Evolutionary conservation across 805 yeast genomes (phyloP).

Genomic region (Saccharomycopsis sp.): DNA sequence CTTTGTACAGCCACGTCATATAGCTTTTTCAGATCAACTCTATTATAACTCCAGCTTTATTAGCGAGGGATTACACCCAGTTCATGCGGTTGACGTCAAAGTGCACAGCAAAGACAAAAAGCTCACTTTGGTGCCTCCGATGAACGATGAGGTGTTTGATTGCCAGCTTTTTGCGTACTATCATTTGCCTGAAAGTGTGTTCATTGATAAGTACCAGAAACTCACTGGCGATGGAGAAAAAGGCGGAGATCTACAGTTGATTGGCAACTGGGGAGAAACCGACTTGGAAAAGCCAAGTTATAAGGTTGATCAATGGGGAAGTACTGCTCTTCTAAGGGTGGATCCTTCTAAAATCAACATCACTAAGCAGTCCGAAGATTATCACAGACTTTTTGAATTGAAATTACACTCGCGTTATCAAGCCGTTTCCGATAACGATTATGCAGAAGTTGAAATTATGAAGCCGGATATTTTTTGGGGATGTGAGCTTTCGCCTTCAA

Average conservation of each 20-base stretch:
- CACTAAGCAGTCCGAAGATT: neutral
- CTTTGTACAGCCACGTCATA: constrained; percentile 16
- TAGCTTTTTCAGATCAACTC: neutral
- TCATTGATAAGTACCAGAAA: constrained; percentile 36
- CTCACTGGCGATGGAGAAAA: constrained; percentile 3
- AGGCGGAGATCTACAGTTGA: constrained; percentile 14
- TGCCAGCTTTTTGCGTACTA: constrained; percentile 35
- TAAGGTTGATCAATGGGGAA: constrained; percentile 34
- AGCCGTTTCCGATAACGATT: neutral
- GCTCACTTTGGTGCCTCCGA: constrained; percentile 15
- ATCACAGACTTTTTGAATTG: constrained; percentile 5
- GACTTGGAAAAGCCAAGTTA: constrained; percentile 41
- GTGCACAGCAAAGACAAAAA: neutral
- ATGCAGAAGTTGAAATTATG: constrained; percentile 3
- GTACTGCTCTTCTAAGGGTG: constrained; percentile 27
- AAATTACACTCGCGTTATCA: constrained; percentile 20
- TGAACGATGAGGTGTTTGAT: constrained; percentile 19
- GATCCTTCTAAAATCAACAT: neutral
- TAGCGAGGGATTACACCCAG: constrained; percentile 19
- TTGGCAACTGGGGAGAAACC: constrained; percentile 38
- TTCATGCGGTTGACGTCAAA: constrained; percentile 12
- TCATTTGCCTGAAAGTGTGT: constrained; percentile 33
- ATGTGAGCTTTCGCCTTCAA: constrained; percentile 13
- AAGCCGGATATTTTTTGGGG: constrained; percentile 22
- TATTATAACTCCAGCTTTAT: constrained; percentile 7